Evolutionary conservation across 768 basidiomycete genomes (phyloP).

Genomic region (Cystoderma amianthinum): DNA sequence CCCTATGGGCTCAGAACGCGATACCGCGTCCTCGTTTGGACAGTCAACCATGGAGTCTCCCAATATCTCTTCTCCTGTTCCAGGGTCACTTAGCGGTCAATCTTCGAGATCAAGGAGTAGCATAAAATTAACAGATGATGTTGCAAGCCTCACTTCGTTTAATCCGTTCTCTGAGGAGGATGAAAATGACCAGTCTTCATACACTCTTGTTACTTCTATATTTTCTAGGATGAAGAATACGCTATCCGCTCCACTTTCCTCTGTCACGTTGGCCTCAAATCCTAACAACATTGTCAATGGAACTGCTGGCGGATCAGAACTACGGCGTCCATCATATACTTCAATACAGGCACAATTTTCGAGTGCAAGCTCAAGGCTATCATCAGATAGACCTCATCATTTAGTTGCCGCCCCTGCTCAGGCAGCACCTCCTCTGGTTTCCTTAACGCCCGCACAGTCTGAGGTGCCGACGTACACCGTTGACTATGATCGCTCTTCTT

Average conservation of each 20-base stretch:
- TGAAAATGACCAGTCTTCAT: constrained; percentile 83
- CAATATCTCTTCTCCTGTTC: constrained; percentile 23
- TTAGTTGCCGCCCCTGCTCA: constrained; percentile 45
- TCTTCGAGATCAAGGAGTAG: constrained; percentile 59
- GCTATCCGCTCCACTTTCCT: constrained; percentile 58
- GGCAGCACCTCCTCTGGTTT: constrained; percentile 78
- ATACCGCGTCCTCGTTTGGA: too few species aligned
- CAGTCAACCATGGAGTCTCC: constrained; percentile 24
- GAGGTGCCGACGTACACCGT: constrained; percentile 65
- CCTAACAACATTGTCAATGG: constrained; percentile 22
- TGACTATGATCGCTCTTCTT: constrained; percentile 57
- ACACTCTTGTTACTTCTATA: constrained; percentile 75
- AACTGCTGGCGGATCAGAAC: constrained; percentile 30
- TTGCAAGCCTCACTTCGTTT: constrained; percentile 74
- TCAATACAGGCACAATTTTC: constrained; percentile 39
- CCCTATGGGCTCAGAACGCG: too few species aligned
- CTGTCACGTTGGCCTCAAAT: constrained; percentile 32
- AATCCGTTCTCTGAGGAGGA: constrained; percentile 93
- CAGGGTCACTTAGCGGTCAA: constrained; percentile 28
- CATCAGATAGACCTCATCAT: constrained; percentile 53
- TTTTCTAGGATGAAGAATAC: constrained; percentile 80
- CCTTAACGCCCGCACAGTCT: constrained; percentile 78
- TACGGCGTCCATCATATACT: constrained; percentile 52
- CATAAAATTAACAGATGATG: constrained; percentile 53
- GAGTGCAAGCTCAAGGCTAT: constrained; percentile 37